These are phyloP conservation scores for Skeletonema tropicum DNA, from an alignment of 108 stramenopile genomes.

Conservation along the genomic window DNA sequence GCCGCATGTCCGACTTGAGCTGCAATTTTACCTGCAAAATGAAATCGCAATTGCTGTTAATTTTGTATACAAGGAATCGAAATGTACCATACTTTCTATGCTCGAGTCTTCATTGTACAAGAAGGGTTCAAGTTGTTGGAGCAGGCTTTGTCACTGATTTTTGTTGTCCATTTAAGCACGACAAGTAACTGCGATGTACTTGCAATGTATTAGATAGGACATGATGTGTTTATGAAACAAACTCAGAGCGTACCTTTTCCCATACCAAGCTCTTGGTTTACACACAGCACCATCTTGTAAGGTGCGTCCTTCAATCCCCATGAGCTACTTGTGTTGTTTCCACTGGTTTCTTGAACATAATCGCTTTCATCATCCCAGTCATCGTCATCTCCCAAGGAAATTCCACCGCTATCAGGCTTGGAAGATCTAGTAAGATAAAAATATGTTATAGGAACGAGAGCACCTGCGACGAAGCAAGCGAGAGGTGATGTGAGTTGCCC, in stretches of 20 bases:
- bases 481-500: constrained; percentile 26
- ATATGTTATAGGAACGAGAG: constrained; percentile 46
- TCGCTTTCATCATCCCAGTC: constrained; percentile 39
- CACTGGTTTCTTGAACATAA: constrained; percentile 20
- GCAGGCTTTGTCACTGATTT: constrained; percentile 7
- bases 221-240: too few relatives aligned
- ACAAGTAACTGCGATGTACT: constrained; percentile 9
- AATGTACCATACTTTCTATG: constrained; percentile 41
- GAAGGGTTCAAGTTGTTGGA: constrained; percentile 39
- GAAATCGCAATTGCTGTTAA: not conserved
- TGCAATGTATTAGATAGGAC: constrained; percentile 32
- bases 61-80: too few relatives aligned
- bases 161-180: constrained; percentile 32
- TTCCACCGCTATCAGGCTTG: constrained; percentile 8
- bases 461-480: constrained; percentile 42
- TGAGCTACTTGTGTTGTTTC: constrained; percentile 17
- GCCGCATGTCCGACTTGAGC: constrained; percentile 93
- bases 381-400: constrained; percentile 13
- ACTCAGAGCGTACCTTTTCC: constrained; percentile 78
- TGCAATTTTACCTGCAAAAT: constrained; percentile 74
- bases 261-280: constrained; percentile 80
- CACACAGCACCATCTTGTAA: constrained; percentile 89
- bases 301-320: constrained; percentile 80
- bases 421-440: constrained; percentile 20
- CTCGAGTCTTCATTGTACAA: constrained; percentile 20